Base-by-base conservation (phyloP, 352 stramenopile genomes). In the Phytophthora colocasiae region DNA sequence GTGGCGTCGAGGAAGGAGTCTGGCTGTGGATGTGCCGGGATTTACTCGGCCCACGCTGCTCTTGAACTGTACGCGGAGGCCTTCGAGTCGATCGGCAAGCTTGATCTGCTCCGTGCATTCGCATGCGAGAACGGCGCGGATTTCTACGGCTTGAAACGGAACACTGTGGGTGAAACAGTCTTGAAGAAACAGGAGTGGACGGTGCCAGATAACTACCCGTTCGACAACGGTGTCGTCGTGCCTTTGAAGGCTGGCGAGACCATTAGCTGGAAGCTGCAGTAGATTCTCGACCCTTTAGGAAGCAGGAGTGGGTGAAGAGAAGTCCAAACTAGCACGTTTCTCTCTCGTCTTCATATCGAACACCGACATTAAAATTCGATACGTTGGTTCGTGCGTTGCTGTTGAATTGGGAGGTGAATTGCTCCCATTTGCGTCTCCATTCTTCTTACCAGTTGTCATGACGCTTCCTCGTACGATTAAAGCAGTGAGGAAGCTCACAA, bases 41-140 rank as follows among this genome's bases (percentile, higher is more conserved):
- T 98, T 46, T 99, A 99, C 81, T 98, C 97, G 34, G 97, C 93
- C 11, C 97, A 99, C 76, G 93, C 93, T 14, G 95, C 96, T 19
- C 64, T 99, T 9, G 96, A 99, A 73, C 75, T 99, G 62, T 99
- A 99, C 76, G 95, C 96, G 2, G 93, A 99, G 67, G 97, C 96
- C 9, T 99, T 99, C 77, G 97, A 99, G 32, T 73, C 75, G 26
- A 87, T 92, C 24, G 95, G 88, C 48, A 90, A 91, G 59, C 77
- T 99, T 27, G 94, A 99, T 48, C 82, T 96, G 40, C 79, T 99
- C 39, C 89, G 98, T 68, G 90, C 85, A 34, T 99, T 99, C 79
- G 87, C 87, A 10, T 98, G 93, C 69, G 84, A 97, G 64, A 89
- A 98, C 70, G 98, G 97, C 19, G 94, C 96, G 1, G 90, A 98